These are phyloP conservation scores for Penicillium simplicissimum DNA, from an alignment of 495 filamentous ascomycete species.

Conservation along the genomic window DNA sequence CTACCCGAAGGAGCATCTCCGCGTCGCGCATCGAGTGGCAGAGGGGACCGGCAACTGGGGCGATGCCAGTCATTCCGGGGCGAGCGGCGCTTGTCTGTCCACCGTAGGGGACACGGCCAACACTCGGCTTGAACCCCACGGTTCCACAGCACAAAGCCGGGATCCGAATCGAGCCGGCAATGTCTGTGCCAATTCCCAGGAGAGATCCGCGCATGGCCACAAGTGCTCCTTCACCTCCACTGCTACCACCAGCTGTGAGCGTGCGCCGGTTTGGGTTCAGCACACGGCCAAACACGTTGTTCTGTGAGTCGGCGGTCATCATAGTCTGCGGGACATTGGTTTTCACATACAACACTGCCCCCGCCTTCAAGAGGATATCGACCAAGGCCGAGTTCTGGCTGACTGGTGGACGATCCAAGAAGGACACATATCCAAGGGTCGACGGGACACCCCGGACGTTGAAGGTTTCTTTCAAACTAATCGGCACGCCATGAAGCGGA, in stretches of 20 bases:
- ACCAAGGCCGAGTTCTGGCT: constrained; percentile 41
- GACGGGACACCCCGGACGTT: constrained; percentile 49
- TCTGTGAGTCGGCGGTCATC: constrained; percentile 49
- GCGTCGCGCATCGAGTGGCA: constrained; percentile 38
- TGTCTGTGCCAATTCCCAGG: constrained; percentile 66
- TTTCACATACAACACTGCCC: constrained; percentile 34
- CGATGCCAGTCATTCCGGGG: constrained; percentile 45
- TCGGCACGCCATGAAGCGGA: background rate
- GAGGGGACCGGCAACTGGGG: constrained; percentile 33
- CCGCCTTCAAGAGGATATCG: constrained; percentile 9
- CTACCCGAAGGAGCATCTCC: constrained; percentile 31
- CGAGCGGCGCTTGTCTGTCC: constrained; percentile 40
- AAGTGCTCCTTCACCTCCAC: constrained; percentile 65
- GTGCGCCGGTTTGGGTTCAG: constrained; percentile 45
- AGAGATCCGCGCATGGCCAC: constrained; percentile 56
- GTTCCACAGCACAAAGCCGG: constrained; percentile 63
- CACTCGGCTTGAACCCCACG: constrained; percentile 61
- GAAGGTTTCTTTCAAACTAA: constrained; percentile 62
- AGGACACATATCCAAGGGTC: constrained; percentile 40
- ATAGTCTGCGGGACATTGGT: constrained; percentile 46
- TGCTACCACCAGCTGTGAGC: constrained; percentile 40
- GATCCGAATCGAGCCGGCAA: constrained; percentile 61
- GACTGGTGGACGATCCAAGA: constrained; percentile 49
- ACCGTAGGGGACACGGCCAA: constrained; percentile 51
- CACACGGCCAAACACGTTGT: constrained; percentile 44